Evolutionary conservation across 495 filamentous ascomycete genomes (phyloP).

Genomic region (Hypoxylon lienhwacheense): DNA sequence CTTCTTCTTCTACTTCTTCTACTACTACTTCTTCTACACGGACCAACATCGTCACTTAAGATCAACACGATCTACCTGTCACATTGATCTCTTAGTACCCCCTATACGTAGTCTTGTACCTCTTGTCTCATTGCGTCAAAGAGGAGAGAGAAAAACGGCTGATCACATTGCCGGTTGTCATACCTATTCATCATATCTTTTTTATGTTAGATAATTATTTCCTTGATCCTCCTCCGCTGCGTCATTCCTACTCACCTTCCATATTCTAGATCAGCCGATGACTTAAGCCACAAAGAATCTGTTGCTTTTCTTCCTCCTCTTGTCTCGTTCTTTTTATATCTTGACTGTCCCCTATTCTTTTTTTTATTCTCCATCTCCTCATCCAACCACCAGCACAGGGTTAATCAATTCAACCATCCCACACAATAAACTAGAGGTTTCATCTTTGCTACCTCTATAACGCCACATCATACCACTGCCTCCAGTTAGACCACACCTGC

Average conservation of each 20-base stretch:
- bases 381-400: neutral
- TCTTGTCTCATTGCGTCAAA: slow-evolving; percentile 20
- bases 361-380: slow-evolving; percentile 4
- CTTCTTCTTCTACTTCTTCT: too few relatives aligned
- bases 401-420: slow-evolving; percentile 18
- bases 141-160: slow-evolving; percentile 9
- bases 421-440: slow-evolving; percentile 19
- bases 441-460: slow-evolving; percentile 22
- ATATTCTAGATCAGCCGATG: neutral
- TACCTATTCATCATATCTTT: neutral
- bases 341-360: neutral
- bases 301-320: too few relatives aligned
- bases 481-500: slow-evolving; percentile 16
- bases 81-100: neutral
- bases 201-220: neutral
- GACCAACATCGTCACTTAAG: slow-evolving; percentile 21
- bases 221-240: neutral
- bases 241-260: neutral
- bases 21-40: slow-evolving; percentile 12
- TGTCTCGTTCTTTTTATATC: slow-evolving; percentile 7
- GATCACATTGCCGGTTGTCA: slow-evolving; percentile 24
- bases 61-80: slow-evolving; percentile 4
- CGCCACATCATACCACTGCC: slow-evolving; percentile 33
- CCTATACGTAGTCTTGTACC: too few relatives aligned
- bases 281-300: slow-evolving; percentile 21